Base-by-base conservation (phyloP, 768 basidiomycete genomes). In the Pleurotus sapidus region DNA sequence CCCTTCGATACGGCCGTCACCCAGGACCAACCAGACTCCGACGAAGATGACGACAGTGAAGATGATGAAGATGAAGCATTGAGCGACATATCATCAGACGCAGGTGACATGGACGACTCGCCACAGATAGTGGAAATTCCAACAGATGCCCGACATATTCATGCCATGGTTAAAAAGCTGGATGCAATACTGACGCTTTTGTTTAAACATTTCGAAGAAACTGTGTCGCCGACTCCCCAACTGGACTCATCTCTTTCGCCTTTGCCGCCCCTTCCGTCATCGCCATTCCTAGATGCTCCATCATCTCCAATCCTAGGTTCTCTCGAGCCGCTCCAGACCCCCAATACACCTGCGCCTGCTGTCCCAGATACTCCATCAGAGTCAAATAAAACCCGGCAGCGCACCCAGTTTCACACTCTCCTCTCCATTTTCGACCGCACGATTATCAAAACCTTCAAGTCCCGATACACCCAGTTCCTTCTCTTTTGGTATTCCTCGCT, bases 381-480 rank as follows among this genome's bases (percentile, higher is more conserved):
- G 58, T 55, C 37, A 25, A 53, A 42, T n/a, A 77, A 75, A 46
- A 67, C 71, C 3, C 65, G 74, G 30, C 81, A 77, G 23, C 79
- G 79, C 5, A 68, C 82, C 1, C 91, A 92, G 62, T 98, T 98
- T 69, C 82, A 91, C 63, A 83, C 89, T 25, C 87, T 99, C 17
- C 84, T 99, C 50, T 86, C 89, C 61, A 93, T 98, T 61, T 99
- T 99, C 65, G 93, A 97, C 69, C 86, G 93, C 40, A 88, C 88
- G 38, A 94, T 99, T 67, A 83, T 99, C 49, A 90, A 88, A 39
- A 98, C 97, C 2, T 97, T 97, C 77, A 95, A 95, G 66, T 97
- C 95, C 0, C 91, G 95, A 39, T 97, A 98, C 70, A 95, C 94
- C 12, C 97, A 98, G 65, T 99, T 99, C 74, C 83, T 99, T 59